Base-by-base conservation (phyloP, 2,329 filamentous ascomycete genomes). In the Cladosporium sp. region DNA sequence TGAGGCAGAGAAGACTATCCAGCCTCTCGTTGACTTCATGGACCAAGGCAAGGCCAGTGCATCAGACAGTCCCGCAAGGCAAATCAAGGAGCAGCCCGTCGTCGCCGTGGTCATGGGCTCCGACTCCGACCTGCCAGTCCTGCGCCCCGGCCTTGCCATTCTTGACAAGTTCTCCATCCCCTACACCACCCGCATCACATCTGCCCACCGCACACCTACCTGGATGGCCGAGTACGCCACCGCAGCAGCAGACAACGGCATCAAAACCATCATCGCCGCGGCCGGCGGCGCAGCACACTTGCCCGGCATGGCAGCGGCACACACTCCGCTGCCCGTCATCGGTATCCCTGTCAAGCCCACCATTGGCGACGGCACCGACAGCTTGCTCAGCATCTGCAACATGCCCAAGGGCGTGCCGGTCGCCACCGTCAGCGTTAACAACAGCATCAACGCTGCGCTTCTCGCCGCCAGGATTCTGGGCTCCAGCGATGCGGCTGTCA, bases 91-190 rank as follows among this genome's bases (percentile, higher is more conserved):
- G 67, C 61, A 68, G 40, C 84, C 85, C 0, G 68, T 88, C 1
- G 84, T 93, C 1, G 81, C 86, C 11, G 80, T 93, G 2, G 89
- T 88, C 22, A 92, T 92, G 88, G 89, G 88, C 32, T 92, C 88
- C 1, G 85, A 89, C 70, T 88, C 84, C 8, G 87, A 91, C 63
- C 77, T 90, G 19, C 79, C 78, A 2, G 80, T 87, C 13, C 79
- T 91, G 34, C 77, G 77, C 54, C 79, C 80, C 0, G 86, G 80
- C 1, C 73, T 89, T 17, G 78, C 86, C 52, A 77, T 89, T 29
- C 77, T 91, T 3, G 73, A 79, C 49, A 75, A 80, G n/a, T 86
- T 92, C 54, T 65, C 73, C n/a, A 85, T 93, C 9, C 84, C 86
- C 0, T 88, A 82, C 70, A 80, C 85, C 6, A 77, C 83, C 13